These are phyloP conservation scores for Globisporangium radiosum DNA, from an alignment of 352 stramenopile species.

Conservation along the genomic window DNA sequence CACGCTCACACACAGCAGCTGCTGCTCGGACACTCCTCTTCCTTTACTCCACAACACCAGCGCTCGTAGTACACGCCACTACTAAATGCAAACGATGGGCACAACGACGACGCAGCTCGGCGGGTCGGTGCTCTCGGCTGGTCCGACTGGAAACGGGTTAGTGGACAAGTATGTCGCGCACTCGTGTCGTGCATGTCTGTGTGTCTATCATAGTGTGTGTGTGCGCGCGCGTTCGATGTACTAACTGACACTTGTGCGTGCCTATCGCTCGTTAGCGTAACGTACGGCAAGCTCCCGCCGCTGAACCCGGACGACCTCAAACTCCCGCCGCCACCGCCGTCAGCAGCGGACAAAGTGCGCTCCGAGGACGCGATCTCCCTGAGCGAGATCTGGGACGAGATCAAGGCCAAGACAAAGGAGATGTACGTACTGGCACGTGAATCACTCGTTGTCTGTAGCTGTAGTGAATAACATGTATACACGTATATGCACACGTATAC, in stretches of 20 bases:
- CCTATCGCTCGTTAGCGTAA: conserved; percentile 23
- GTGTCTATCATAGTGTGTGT: conserved; percentile 2
- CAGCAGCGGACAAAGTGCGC: conserved; percentile 65
- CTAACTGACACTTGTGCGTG: background rate
- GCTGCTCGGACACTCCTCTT: no score
- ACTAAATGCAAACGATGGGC: conserved; percentile 20
- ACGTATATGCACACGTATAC: no score
- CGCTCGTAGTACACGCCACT: no score
- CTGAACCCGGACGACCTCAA: conserved; percentile 85
- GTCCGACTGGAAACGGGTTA: conserved; percentile 57
- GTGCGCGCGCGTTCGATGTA: background rate
- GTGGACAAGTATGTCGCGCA: conserved; percentile 26
- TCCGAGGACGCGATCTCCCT: conserved; percentile 68
- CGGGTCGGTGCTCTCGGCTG: conserved; percentile 50
- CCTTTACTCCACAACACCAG: no score
- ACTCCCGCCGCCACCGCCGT: conserved; percentile 66
- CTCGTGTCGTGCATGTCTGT: conserved; percentile 1
- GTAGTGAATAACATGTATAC: no score
- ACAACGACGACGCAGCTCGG: conserved; percentile 38
- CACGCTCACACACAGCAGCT: no score
- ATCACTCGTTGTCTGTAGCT: background rate
- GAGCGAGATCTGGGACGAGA: conserved; percentile 76
- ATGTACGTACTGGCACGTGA: conserved; percentile 45
- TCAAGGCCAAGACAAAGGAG: conserved; percentile 74
- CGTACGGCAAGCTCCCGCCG: conserved; percentile 72